Percentiles rank a stretch among this genome's conserved stretches.
Conservation (phyloP, 805 yeast genomes). For the Scheffersomyces spartinae region DNA sequence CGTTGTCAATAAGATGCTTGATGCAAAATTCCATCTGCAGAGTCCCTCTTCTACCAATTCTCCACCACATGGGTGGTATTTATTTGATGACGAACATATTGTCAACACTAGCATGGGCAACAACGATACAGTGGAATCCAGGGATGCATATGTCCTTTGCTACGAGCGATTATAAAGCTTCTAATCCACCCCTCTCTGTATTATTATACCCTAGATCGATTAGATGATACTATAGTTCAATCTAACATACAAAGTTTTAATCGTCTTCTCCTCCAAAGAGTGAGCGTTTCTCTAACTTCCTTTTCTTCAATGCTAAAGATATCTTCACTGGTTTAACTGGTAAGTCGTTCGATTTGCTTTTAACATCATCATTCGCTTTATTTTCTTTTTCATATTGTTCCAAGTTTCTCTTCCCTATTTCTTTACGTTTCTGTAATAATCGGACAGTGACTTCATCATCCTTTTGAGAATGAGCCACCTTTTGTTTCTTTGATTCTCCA, state of each 20-base stretch:
- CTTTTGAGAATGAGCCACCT: conserved; percentile 2
- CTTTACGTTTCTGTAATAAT: conserved; percentile 6
- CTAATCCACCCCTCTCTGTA: no score
- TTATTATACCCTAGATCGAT: no score
- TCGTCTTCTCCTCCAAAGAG: no score
- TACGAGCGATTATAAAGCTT: no score
- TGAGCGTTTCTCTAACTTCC: no score
- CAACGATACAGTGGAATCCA: no score
- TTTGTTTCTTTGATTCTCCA: conserved; percentile 2
- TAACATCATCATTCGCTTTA: conserved; percentile 9
- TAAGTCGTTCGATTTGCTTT: conserved; percentile 10
- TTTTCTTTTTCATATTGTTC: conserved; percentile 11
- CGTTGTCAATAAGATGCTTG: conserved; percentile 41
- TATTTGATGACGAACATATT: conserved; percentile 52
- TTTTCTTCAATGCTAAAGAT: no score
- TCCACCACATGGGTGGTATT: conserved; percentile 53
- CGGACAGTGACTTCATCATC: conserved; percentile 1
- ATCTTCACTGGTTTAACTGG: not conserved
- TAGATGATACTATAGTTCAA: no score
- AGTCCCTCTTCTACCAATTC: conserved; percentile 18
- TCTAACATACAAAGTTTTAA: no score
- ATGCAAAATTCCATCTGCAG: no score
- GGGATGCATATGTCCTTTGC: no score
- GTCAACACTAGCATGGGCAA: not conserved
- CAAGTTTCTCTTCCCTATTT: conserved; percentile 15